Evolutionary conservation across 192 early-diverging fungal genomes (phyloP), one percentile per base, ranked within the genome.

Genomic region (Coemansia sp.): DNA sequence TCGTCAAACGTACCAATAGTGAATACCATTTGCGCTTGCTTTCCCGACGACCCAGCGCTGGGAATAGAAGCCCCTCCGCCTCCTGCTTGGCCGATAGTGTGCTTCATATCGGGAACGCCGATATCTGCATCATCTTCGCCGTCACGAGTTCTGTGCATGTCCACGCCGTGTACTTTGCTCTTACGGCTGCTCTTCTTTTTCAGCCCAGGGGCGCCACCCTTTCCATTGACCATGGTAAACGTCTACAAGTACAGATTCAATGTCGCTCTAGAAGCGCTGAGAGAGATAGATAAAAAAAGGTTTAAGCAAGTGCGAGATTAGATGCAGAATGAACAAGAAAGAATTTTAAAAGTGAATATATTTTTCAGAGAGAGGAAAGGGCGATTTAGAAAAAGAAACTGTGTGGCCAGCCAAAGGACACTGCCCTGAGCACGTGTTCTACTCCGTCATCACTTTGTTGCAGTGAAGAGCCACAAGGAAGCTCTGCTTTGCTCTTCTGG

Each of bases 1-100:
- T 82, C 79, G 23, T 82, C 79, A 71, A 82, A 82, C 3, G 79
- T 82, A 12, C 79, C 79, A 7, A 82, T 72, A 6, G 79, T 82
- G 41, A 82, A 82, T 11, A 81, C 74, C 79, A 76, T 76, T 39
- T 77, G 79, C 11, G 45, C 65, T 65, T 70, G 77, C 68, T 68
- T 74, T 59, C 68, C 74, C 25, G 74, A 76, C 21, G 66, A 67
- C 21, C 68, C 68, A 34, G 58, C 58, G 41, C 57, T 58, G 23
- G 66, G 55, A 39, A 68, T 68, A 38, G 67, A 48, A 15, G 58
- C 60, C 37, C 23, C 44, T 73, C 38, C 59, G 10, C 31, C 32
- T 50, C 42, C 55, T 38, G 60, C 55, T 68, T 42, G 64, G 61
- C 42, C 62, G 42, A 38, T 23, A 12, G 31, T 32, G 55, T 17